Percentiles rank a stretch among this genome's conserved stretches.
Conservation (phyloP, 1,284 basidiomycete species). For the Bondarzewia mesenterica region DNA sequence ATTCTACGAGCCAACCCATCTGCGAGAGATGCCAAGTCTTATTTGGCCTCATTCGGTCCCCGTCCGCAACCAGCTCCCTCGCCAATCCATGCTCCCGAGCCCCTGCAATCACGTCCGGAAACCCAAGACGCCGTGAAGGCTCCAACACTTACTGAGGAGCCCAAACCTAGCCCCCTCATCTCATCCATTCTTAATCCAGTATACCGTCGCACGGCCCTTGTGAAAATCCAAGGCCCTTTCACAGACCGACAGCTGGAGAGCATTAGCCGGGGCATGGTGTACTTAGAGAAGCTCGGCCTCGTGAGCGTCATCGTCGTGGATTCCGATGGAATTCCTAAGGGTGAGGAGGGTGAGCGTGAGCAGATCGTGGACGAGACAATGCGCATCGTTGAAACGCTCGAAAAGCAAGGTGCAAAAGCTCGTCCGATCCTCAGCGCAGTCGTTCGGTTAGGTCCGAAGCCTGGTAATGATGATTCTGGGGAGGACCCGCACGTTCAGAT, state of each 20-base stretch:
- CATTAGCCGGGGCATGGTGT: slow-evolving; percentile 88
- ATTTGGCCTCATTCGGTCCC: slow-evolving; percentile 80
- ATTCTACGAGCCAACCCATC: slow-evolving; percentile 93
- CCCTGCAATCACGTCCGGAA: slow-evolving; percentile 8
- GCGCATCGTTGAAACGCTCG: slow-evolving; percentile 79
- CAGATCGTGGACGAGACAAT: slow-evolving; percentile 68
- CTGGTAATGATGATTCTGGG: slow-evolving; percentile 27
- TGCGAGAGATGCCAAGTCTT: slow-evolving; percentile 81
- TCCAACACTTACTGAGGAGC: slow-evolving; percentile 15
- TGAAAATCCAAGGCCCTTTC: slow-evolving; percentile 97
- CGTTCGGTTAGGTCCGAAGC: slow-evolving; percentile 75
- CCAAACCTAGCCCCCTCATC: slow-evolving; percentile 52
- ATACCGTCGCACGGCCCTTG: slow-evolving; percentile 79
- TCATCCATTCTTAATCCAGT: slow-evolving; percentile 83
- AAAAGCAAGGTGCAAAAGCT: slow-evolving; percentile 78
- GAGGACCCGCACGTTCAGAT: background rate
- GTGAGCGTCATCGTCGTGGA: slow-evolving; percentile 95
- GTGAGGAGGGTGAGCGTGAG: slow-evolving; percentile 58
- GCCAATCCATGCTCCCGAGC: slow-evolving; percentile 16
- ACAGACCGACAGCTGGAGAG: slow-evolving; percentile 92
- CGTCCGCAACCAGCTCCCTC: slow-evolving; percentile 30
- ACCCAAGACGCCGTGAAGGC: slow-evolving; percentile 14
- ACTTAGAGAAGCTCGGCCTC: slow-evolving; percentile 92
- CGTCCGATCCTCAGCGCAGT: slow-evolving; percentile 85
- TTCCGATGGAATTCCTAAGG: slow-evolving; percentile 68